Base-by-base conservation (phyloP, 352 stramenopile genomes). In the Phytophthora colocasiae region DNA sequence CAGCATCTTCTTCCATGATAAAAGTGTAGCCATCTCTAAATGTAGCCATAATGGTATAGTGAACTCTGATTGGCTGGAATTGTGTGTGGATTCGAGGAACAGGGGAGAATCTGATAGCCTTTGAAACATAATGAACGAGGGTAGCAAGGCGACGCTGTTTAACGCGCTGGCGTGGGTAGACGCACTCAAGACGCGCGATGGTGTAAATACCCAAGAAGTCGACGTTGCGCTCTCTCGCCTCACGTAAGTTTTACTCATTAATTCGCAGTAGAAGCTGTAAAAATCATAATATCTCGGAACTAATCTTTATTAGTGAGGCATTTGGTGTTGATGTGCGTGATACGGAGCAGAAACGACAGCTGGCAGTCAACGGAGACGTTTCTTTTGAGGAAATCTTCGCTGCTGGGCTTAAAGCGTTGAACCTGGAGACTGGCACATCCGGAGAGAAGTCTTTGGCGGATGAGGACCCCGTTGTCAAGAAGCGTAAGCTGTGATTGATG, bases 131-230 rank as follows among this genome's bases (percentile, higher is more conserved):
- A 81, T 85, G 73, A 70, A 89, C 58, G 66, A 52, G 24, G 66
- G 52, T 12, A 67, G 59, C 36, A 81, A 81, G 57, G 74, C 71
- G 51, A 77, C 78, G 81, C 74, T 93, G 59, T 93, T 90, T 52
- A 89, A 91, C 70, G 81, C 85, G 56, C 76, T 93, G 49, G 56
- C 73, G 72, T 93, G 81, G 81, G 70, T 93, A 29, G 80, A 92
- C 31, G 68, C 56, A 63, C 79, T 83, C 58, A 93, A 93, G 73
- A 73, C 72, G 48, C 69, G 81, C 58, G 70, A 71, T 17, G 60
- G 68, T 8, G 75, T 92, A 39, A 69, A 93, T 62, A 54, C 67
- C 0, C 71, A 92, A 66, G 81, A 90, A 59, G 69, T 95, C 14
- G 83, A 93, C 19, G 80, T 85, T 14, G 81, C 81, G 14, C 58